Base-by-base conservation (phyloP, 768 basidiomycete species). In the Termitomyces sp. region DNA sequence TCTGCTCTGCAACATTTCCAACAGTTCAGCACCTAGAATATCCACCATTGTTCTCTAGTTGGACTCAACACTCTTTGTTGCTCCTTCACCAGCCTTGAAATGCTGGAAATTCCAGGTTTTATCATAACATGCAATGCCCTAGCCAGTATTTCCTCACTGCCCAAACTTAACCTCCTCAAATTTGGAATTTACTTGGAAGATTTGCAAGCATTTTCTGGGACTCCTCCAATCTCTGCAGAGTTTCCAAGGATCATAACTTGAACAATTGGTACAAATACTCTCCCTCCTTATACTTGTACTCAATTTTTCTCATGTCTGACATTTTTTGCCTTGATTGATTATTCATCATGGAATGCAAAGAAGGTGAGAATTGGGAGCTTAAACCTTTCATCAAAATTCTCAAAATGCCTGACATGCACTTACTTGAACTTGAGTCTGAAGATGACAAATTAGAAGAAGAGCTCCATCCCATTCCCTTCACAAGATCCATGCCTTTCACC, bases 181-280 rank as follows among this genome's bases (percentile, higher is more conserved):
- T 57, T 64, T 53, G 45, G 43, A 14, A 64, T 60, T 1, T n/a
- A n/a, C 4, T 45, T 50, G 15, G n/a, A 40, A 29, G 43, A 64
- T 38, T 29, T 64, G n/a, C 17, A 12, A 25, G 36, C 46, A 4
- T 64, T 60, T 31, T 55, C 25, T 14, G 34, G 31, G 37, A 53
- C 51, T 2, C 31, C 40, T 29, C 1, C n/a, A 11, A 36, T 36
- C 25, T 20, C 45, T 25, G 36, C 38, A 42, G 53, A 61, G 46
- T 61, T 61, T 25, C 3, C 9, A 8, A 49, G 31, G 8, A 14
- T 61, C 11, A n/a, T 15, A 8, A 38, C 46, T 29, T 49, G 56
- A 10, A 6, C 9, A 15, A 49, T 61, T 17, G 29, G 7, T 4
- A 56, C 46, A 2, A 46, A 43, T 31, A 20, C 15, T n/a, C 47